Conservation (phyloP, 768 basidiomycete genomes). For the Amanita fuliginea region DNA sequence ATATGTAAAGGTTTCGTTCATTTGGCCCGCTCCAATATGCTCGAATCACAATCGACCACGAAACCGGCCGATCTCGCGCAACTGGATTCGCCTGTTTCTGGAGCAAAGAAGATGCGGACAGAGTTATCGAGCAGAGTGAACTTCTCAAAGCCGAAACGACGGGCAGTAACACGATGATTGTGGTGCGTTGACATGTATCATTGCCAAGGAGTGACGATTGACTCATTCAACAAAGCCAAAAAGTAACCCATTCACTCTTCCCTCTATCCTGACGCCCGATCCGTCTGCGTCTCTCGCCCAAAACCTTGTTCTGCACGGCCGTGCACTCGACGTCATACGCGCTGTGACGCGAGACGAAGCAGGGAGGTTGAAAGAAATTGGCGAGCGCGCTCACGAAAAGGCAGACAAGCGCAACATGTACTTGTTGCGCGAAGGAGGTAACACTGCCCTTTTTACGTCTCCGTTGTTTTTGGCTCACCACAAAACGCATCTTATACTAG, state of each 20-base stretch:
- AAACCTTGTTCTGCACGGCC: constrained; percentile 80
- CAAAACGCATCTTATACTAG: constrained; percentile 29
- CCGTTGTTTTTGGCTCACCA: neutral
- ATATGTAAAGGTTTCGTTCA: constrained; percentile 64
- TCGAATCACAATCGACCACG: too few species aligned
- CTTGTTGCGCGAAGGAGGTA: constrained; percentile 92
- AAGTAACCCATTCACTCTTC: constrained; percentile 71
- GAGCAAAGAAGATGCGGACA: constrained; percentile 85
- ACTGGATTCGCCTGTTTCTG: constrained; percentile 98
- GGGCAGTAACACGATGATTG: constrained; percentile 20
- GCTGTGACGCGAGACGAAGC: constrained; percentile 91
- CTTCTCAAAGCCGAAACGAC: constrained; percentile 55
- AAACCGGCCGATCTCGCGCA: constrained; percentile 87
- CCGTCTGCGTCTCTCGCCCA: constrained; percentile 79
- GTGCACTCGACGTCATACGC: constrained; percentile 81
- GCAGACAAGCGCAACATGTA: constrained; percentile 95
- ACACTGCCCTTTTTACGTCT: constrained; percentile 14
- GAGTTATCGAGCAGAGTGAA: constrained; percentile 73
- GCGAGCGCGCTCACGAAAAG: constrained; percentile 76
- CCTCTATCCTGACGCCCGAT: constrained; percentile 89
- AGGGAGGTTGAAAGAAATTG: constrained; percentile 77
- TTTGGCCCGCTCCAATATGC: constrained; percentile 93
- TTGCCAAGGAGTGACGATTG: neutral
- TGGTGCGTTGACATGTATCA: constrained; percentile 9
- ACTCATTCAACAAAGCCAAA: constrained; percentile 37